A percentile compares a stretch with the other conserved stretches of the same genome.
Evolutionary conservation across 495 filamentous ascomycete species (phyloP).

Genomic region (Talaromyces nanjingensis): DNA sequence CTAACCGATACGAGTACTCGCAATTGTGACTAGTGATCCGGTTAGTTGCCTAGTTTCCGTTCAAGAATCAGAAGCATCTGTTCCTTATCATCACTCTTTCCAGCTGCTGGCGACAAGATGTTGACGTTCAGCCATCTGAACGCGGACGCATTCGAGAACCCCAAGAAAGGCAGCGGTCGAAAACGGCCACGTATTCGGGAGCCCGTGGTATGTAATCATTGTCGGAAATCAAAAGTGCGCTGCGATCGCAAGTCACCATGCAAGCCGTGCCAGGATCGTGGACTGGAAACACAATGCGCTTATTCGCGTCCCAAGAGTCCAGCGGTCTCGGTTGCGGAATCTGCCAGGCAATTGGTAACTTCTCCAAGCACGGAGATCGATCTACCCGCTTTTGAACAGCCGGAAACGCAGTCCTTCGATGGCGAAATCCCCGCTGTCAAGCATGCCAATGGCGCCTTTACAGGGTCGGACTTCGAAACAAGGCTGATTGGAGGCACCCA

Average conservation of each 20-base stretch:
- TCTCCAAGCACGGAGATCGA: background rate
- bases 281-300: background rate
- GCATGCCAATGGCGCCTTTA: background rate
- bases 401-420: background rate
- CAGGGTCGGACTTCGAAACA: background rate
- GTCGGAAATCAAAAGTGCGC: constrained; percentile 17
- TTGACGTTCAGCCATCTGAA: background rate
- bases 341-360: background rate
- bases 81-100: background rate
- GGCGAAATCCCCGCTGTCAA: background rate
- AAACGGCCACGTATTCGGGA: constrained; percentile 5
- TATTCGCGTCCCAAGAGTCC: background rate
- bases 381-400: background rate
- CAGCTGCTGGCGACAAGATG: background rate
- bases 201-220: constrained; percentile 14
- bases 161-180: background rate
- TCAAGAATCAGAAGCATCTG: background rate
- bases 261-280: background rate
- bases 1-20: background rate
- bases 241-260: constrained; percentile 21
- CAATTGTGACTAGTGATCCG: background rate
- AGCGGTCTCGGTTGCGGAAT: background rate
- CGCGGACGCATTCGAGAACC: background rate
- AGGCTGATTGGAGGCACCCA: background rate
- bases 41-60: background rate